Evolutionary conservation across 1,139 yeast species (phyloP).

Genomic region (Geotrichum citri-aurantii): DNA sequence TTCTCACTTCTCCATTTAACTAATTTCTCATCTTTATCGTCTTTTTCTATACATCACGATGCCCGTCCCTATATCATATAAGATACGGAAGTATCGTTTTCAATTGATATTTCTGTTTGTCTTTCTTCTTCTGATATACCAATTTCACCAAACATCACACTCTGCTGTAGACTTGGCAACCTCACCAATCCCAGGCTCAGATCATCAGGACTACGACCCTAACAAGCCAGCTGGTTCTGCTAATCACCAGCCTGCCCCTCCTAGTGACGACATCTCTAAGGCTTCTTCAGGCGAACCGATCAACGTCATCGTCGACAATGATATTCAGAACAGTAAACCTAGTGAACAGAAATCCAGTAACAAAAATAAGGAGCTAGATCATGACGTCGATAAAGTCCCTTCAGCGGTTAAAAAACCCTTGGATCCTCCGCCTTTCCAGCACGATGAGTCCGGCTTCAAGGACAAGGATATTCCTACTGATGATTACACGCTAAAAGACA

Average conservation of each 20-base stretch:
- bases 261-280: neutral
- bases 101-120: conserved; percentile 13
- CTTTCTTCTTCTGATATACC: conserved; percentile 10
- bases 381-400: conserved; percentile 11
- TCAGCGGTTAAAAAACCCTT: conserved; percentile 4
- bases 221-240: conserved; percentile 9
- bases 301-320: neutral
- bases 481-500: conserved; percentile 6
- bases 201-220: conserved; percentile 8
- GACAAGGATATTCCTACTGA: conserved; percentile 1
- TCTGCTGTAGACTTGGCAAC: neutral
- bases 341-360: neutral
- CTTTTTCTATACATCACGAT: neutral
- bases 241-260: conserved; percentile 7
- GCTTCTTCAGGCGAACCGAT: neutral
- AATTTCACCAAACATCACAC: conserved; percentile 12
- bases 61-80: conserved; percentile 16
- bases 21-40: neutral
- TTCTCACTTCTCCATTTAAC: neutral
- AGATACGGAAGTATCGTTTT: conserved; percentile 17
- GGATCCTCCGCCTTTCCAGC: conserved; percentile 8
- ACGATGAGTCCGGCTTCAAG: conserved; percentile 8
- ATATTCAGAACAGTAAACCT: neutral
- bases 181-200: neutral
- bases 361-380: neutral